These are phyloP conservation scores for Diaporthe nobilis DNA, from an alignment of 2,329 filamentous ascomycete genomes.

Conservation along the genomic window DNA sequence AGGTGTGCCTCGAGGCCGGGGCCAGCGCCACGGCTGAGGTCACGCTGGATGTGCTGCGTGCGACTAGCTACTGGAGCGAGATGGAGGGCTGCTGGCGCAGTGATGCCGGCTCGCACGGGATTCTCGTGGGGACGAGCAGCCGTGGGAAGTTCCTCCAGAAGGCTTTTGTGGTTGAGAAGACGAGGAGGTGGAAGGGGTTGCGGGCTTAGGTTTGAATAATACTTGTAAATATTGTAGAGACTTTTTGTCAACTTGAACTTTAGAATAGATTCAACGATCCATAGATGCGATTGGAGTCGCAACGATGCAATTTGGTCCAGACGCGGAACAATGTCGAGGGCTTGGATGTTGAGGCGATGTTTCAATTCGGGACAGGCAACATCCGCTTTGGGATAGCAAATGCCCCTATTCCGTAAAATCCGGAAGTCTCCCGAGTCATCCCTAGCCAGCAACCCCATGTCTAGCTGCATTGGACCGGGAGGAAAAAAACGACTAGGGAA, in stretches of 20 bases:
- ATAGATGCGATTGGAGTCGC: background rate
- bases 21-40: constrained; percentile 51
- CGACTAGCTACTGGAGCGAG: constrained; percentile 59
- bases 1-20: constrained; percentile 55
- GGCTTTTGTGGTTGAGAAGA: background rate
- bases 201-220: background rate
- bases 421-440: constrained; percentile 29
- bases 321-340: background rate
- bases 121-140: constrained; percentile 54
- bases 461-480: constrained; percentile 14
- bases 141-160: constrained; percentile 38
- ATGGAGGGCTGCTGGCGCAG: constrained; percentile 55
- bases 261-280: background rate
- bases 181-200: constrained; percentile 16
- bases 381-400: constrained; percentile 18
- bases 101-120: constrained; percentile 54
- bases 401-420: constrained; percentile 25
- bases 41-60: constrained; percentile 51
- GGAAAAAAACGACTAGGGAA: constrained; percentile 9
- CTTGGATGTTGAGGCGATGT: background rate
- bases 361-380: background rate
- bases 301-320: background rate
- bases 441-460: constrained; percentile 22
- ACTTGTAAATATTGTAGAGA: background rate
- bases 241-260: background rate